phyloP scores from a whole-genome alignment of 306 rosid species.

The Ceratonia siliqua region DNA sequence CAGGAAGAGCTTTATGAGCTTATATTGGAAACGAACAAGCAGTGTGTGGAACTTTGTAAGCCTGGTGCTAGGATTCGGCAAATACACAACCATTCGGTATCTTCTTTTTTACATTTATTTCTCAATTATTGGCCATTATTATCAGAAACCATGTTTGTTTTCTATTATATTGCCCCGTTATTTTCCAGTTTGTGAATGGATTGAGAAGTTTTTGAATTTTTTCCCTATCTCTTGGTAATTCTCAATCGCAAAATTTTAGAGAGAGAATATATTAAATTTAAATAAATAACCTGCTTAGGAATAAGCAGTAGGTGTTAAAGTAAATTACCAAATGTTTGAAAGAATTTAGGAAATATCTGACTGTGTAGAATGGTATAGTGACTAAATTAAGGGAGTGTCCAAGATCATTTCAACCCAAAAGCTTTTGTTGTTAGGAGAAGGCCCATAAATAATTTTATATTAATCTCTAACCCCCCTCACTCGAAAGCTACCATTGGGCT shows the following conservation, averaged over 20 bases:
- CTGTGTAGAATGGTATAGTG: background rate
- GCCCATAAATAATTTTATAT: too few relatives aligned
- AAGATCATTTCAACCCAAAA: too few relatives aligned
- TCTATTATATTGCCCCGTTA: background rate
- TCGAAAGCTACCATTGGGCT: too few relatives aligned
- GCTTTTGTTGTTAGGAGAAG: too few relatives aligned
- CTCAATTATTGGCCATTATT: background rate
- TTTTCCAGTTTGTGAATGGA: background rate
- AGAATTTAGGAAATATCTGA: constrained; percentile 5
- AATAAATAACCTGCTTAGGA: background rate
- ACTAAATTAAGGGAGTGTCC: background rate
- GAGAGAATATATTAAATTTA: background rate
- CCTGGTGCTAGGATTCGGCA: constrained; percentile 76
- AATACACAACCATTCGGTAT: constrained; percentile 86
- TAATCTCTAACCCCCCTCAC: too few relatives aligned
- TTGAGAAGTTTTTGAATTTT: background rate
- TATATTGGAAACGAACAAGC: constrained; percentile 75
- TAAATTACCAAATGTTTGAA: background rate
- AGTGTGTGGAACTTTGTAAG: constrained; percentile 80
- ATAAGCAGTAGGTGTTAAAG: constrained; percentile 13
- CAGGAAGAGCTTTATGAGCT: constrained; percentile 94
- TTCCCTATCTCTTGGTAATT: background rate
- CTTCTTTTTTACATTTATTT: constrained; percentile 27
- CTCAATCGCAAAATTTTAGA: background rate
- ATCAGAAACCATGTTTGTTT: background rate